Conservation (phyloP, 352 stramenopile genomes). For the Globisporangium solare region DNA sequence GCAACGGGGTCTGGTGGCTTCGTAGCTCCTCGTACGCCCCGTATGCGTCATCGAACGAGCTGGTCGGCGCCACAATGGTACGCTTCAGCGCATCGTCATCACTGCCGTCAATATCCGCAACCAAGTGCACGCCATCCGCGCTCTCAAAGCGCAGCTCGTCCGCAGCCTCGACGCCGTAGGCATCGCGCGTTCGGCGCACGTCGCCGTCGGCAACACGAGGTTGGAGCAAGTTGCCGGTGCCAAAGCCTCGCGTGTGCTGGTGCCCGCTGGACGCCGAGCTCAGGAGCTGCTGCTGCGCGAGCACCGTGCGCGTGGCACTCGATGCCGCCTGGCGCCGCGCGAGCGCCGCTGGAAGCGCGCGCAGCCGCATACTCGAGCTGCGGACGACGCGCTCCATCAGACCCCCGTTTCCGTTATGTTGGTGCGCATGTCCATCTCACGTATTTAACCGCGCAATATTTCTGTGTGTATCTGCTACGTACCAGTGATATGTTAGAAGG, state of each 20-base stretch:
- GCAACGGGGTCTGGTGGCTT: slow-evolving; percentile 15
- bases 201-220: neutral
- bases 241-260: slow-evolving; percentile 4
- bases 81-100: slow-evolving; percentile 10
- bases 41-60: slow-evolving; percentile 4
- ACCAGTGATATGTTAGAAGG: too few relatives aligned
- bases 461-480: too few relatives aligned
- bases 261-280: neutral
- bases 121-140: too few relatives aligned
- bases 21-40: slow-evolving; percentile 12
- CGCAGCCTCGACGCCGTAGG: too few relatives aligned
- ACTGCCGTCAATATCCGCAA: neutral
- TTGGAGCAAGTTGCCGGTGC: slow-evolving; percentile 5
- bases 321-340: neutral
- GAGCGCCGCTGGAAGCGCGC: neutral
- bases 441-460: too few relatives aligned
- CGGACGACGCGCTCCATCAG: slow-evolving; percentile 6
- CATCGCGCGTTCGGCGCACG: too few relatives aligned
- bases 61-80: neutral
- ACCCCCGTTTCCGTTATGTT: too few relatives aligned
- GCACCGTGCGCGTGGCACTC: neutral
- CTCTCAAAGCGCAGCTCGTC: too few relatives aligned
- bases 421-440: too few relatives aligned
- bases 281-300: neutral
- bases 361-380: too few relatives aligned